Evolutionary conservation across 2,329 filamentous ascomycete species (phyloP), one percentile per base, ranked within the genome.

Genomic region (Fusarium paranaense): DNA sequence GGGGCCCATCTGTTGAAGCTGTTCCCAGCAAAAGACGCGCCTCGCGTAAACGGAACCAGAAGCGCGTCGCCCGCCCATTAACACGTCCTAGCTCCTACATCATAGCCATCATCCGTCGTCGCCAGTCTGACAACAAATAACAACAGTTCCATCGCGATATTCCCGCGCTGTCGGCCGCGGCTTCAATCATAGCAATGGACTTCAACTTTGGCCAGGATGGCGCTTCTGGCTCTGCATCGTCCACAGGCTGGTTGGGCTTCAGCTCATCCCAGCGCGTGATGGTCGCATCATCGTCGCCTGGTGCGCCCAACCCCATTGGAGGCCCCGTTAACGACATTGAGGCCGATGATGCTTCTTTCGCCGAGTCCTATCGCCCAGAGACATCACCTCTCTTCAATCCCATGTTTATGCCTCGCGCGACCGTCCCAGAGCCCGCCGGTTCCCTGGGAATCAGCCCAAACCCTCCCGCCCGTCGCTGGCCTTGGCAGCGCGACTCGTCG

Each of bases 311-410:
- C 42, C 54, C 45, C 5, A 45, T 74, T 58, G 66, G 64, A 2
- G 58, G 35, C 38, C 52, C 38, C 27, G 32, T 65, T 35, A 64
- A 74, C n/a, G 60, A 63, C 1, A 32, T 50, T 16, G 68, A 70
- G 4, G 16, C 37, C 27, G 76, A 78, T 14, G 75, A 78, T 27
- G 25, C 57, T 14, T 76, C 75, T n/a, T 78, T 78, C 33, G 75
- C 76, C n/a, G 76, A 78, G 25, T 78, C 76, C 1, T 78, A 72
- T 62, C 68, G 70, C 11, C 76, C 73, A 30, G 76, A 78, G 38
- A 56, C 67, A 1, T 78, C 76, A 3, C 76, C 76, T 22, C 42
- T 78, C 7, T 78, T 78, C 59, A 78, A 78, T 18, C 70, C 76
- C 2, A 30, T 69, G 11, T 70, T 69, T 27, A 25, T 67, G 11